Evolutionary conservation across 495 filamentous ascomycete genomes (phyloP).

Genomic region (Neurospora sp.): DNA sequence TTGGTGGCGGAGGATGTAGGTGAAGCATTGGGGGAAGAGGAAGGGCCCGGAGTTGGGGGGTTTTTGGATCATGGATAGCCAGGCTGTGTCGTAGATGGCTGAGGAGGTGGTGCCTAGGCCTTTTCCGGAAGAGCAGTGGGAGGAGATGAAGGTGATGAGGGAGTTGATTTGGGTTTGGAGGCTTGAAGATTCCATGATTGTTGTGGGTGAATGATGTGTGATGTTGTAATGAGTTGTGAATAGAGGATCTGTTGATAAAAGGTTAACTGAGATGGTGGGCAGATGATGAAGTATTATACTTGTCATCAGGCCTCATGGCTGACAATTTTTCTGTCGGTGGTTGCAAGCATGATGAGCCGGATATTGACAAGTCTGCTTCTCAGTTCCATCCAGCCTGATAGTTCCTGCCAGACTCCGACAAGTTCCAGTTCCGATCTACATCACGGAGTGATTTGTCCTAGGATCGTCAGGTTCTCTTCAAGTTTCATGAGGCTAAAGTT

Average conservation of each 20-base stretch:
- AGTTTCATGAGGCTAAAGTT: not conserved
- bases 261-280: not conserved
- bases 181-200: not conserved
- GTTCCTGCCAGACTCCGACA: not conserved
- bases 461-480: not conserved
- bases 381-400: not conserved
- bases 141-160: not conserved
- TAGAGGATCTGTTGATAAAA: not conserved
- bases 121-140: not conserved
- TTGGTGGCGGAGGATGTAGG: not conserved
- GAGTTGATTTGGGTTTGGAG: not conserved
- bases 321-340: not conserved
- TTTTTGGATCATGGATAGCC: not conserved
- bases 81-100: not conserved
- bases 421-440: not conserved
- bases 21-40: not conserved
- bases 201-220: not conserved
- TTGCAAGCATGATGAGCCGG: too few species aligned
- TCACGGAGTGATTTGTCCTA: not conserved
- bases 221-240: not conserved
- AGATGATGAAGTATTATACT: not conserved
- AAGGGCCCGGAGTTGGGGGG: not conserved
- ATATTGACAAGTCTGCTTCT: not conserved
- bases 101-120: not conserved
- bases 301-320: not conserved